A percentile compares a stretch with the other conserved stretches of the same genome.
These are phyloP conservation scores for Starmerella bacillaris DNA, from an alignment of 805 yeast species.

Conservation along the genomic window DNA sequence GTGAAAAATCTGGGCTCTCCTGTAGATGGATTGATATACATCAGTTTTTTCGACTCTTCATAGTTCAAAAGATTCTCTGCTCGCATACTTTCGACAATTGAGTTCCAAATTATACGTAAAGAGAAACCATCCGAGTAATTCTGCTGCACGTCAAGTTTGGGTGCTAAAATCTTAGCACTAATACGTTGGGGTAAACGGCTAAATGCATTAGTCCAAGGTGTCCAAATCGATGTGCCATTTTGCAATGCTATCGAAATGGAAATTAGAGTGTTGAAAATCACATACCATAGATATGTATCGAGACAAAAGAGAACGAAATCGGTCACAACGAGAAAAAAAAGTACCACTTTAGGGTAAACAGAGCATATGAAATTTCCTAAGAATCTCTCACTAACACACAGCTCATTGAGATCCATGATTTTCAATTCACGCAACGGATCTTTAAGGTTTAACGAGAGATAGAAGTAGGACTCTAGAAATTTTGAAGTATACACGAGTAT, in stretches of 20 bases:
- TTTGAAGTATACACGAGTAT: slow-evolving; percentile 47
- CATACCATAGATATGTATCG: slow-evolving; percentile 76
- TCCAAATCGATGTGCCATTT: slow-evolving; percentile 67
- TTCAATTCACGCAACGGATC: slow-evolving; percentile 59
- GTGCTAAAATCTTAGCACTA: slow-evolving; percentile 45
- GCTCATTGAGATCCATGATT: slow-evolving; percentile 31
- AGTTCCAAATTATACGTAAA: slow-evolving; percentile 44
- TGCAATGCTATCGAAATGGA: slow-evolving; percentile 55
- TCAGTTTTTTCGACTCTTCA: slow-evolving; percentile 50
- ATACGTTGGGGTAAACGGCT: slow-evolving; percentile 62
- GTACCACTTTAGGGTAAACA: slow-evolving; percentile 38
- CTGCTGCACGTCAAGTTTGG: slow-evolving; percentile 25
- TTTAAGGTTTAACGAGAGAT: slow-evolving; percentile 49
- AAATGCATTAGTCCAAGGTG: slow-evolving; percentile 75
- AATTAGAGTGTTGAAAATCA: slow-evolving; percentile 56
- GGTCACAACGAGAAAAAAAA: slow-evolving; percentile 36
- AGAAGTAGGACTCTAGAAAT: slow-evolving; percentile 61
- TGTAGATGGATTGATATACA: slow-evolving; percentile 34
- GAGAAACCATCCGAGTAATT: slow-evolving; percentile 1
- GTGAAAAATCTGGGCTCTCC: slow-evolving; percentile 59
- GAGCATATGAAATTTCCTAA: slow-evolving; percentile 38
- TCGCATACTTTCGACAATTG: slow-evolving; percentile 66
- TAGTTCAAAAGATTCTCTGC: slow-evolving; percentile 59
- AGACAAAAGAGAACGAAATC: slow-evolving; percentile 55
- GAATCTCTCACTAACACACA: slow-evolving; percentile 42